phyloP scores from a whole-genome alignment of 352 stramenopile genomes.

The Phytopythium cucurbitacearum region DNA sequence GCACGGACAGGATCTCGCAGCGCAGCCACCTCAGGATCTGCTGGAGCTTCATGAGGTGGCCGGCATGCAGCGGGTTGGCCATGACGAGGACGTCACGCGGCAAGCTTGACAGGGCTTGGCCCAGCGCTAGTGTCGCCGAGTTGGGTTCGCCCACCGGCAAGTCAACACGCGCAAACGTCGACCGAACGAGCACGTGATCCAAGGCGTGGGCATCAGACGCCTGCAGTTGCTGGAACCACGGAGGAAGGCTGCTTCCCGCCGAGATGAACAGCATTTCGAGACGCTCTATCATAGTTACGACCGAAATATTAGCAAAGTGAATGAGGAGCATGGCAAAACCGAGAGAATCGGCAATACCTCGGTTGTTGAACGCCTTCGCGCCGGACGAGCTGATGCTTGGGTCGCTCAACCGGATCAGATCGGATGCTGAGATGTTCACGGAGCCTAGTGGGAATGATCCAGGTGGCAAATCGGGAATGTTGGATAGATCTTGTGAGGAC shows the following conservation, averaged over 20 bases:
- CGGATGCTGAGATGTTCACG: too few species aligned
- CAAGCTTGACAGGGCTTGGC: slow-evolving; percentile 19
- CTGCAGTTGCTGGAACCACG: slow-evolving; percentile 12
- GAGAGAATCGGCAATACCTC: too few species aligned
- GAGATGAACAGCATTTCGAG: slow-evolving; percentile 41
- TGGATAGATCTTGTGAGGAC: too few species aligned
- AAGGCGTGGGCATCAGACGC: neutral
- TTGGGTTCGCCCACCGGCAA: slow-evolving; percentile 16
- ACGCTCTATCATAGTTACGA: slow-evolving; percentile 6
- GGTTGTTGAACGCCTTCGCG: too few species aligned
- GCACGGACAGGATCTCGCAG: slow-evolving; percentile 21
- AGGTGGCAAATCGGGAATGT: too few species aligned
- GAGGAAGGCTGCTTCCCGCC: slow-evolving; percentile 26
- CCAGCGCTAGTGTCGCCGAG: slow-evolving; percentile 21
- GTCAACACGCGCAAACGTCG: slow-evolving; percentile 30
- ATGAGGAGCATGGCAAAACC: too few species aligned
- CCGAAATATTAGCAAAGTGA: neutral
- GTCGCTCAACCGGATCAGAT: too few species aligned
- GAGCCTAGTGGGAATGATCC: too few species aligned
- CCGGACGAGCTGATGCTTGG: too few species aligned
- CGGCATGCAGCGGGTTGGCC: slow-evolving; percentile 27
- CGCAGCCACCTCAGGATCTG: slow-evolving; percentile 24
- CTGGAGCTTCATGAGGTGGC: slow-evolving; percentile 20
- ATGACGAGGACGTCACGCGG: slow-evolving; percentile 41
- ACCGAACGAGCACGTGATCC: slow-evolving; percentile 18